Percentiles rank a stretch among this genome's conserved stretches.
Conservation (phyloP, 768 basidiomycete species). For the Hygrocybe punicea region DNA sequence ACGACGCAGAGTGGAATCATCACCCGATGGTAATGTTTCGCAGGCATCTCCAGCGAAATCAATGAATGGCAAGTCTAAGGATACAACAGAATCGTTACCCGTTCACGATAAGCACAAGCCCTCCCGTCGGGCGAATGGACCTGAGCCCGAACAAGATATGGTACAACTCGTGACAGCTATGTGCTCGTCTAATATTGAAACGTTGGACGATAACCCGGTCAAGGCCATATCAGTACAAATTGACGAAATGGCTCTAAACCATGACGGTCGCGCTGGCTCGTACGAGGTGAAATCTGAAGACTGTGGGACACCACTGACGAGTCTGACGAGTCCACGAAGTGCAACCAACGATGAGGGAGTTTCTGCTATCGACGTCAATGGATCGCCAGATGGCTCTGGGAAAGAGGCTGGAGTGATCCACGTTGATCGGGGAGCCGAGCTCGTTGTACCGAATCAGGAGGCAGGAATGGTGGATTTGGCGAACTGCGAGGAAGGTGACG, state of each 20-base stretch:
- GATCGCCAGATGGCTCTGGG: slow-evolving; percentile 12
- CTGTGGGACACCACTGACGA: slow-evolving; percentile 47
- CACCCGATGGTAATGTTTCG: slow-evolving; percentile 30
- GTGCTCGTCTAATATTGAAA: neutral
- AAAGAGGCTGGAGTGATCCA: neutral
- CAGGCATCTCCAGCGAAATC: neutral
- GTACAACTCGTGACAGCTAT: neutral
- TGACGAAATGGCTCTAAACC: neutral
- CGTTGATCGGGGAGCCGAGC: neutral
- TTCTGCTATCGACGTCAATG: slow-evolving; percentile 32
- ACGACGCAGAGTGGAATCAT: slow-evolving; percentile 43
- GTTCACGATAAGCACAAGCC: neutral
- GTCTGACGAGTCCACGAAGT: slow-evolving; percentile 51
- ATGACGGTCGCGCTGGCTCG: neutral
- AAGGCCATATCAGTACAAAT: neutral
- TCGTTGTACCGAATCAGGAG: neutral
- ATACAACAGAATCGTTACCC: slow-evolving; percentile 1
- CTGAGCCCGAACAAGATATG: neutral
- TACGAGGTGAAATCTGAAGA: slow-evolving; percentile 48
- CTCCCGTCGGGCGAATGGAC: neutral
- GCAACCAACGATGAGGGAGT: slow-evolving; percentile 59
- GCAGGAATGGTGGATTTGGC: neutral
- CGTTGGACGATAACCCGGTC: neutral
- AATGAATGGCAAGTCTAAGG: slow-evolving; percentile 11
- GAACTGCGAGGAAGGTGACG: slow-evolving; percentile 15